phyloP scores from a whole-genome alignment of 2,329 filamentous ascomycete species.

The Cercospora canescens region DNA sequence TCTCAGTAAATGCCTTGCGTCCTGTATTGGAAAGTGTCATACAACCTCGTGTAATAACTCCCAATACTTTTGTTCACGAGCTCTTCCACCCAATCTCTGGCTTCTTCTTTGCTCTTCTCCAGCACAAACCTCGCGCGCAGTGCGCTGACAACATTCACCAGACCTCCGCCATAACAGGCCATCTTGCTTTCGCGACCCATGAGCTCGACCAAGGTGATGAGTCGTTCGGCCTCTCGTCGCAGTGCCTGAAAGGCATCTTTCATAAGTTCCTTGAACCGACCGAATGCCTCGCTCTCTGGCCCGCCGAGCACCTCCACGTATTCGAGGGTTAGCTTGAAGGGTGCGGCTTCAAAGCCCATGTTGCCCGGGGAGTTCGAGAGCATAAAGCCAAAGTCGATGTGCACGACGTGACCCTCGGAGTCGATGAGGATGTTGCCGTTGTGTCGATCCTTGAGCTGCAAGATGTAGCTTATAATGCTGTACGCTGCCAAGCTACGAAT shows the following conservation, averaged over 20 bases:
- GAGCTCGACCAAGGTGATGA: slow-evolving; percentile 79
- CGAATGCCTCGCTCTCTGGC: slow-evolving; percentile 66
- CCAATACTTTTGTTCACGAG: slow-evolving; percentile 78
- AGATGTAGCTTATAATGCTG: slow-evolving; percentile 79
- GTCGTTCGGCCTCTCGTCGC: slow-evolving; percentile 73
- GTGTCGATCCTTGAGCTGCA: slow-evolving; percentile 83
- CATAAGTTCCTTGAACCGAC: slow-evolving; percentile 75
- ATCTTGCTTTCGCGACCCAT: slow-evolving; percentile 83
- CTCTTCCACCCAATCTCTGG: slow-evolving; percentile 79
- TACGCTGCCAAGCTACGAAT: slow-evolving; percentile 81
- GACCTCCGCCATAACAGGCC: slow-evolving; percentile 77
- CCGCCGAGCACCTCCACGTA: slow-evolving; percentile 83
- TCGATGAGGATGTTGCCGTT: slow-evolving; percentile 86
- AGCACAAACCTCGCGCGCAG: slow-evolving; percentile 76
- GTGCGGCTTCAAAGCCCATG: slow-evolving; percentile 82
- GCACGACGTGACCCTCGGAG: slow-evolving; percentile 81
- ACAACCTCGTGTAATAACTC: slow-evolving; percentile 85
- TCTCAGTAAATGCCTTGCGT: slow-evolving; percentile 81
- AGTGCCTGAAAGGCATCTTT: slow-evolving; percentile 83
- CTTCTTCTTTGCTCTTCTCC: slow-evolving; percentile 79
- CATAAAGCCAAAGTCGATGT: slow-evolving; percentile 91
- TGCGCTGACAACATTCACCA: slow-evolving; percentile 68
- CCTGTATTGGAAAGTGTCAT: slow-evolving; percentile 74
- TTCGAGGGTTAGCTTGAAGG: slow-evolving; percentile 83
- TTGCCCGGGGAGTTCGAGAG: slow-evolving; percentile 81